Evolutionary conservation across 1,284 basidiomycete species (phyloP), one percentile per base, ranked within the genome.

Genomic region (Cryptococcus hybrid): DNA sequence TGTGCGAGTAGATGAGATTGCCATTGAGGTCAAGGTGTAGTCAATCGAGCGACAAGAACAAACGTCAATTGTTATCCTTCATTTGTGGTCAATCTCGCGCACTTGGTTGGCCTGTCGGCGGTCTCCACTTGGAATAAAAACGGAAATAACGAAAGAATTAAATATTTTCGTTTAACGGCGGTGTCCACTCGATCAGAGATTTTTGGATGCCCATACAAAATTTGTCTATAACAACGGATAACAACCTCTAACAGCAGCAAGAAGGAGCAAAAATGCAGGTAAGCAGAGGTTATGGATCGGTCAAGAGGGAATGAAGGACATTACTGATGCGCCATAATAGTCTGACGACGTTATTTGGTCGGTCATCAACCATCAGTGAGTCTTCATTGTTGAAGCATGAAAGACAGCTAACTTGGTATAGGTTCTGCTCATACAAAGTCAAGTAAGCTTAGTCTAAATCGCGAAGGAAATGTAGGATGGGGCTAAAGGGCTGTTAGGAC

Each of bases 261-360:
- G 39, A 48, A 47, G 24, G n/a, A 7, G n/a, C 13, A 57, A 62
- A 49, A 51, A 76, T 76, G 74, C 74, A 76, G 72, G 74, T 74
- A 38, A 62, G 74, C 56, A 43, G 7, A n/a, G 11, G 35, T 8
- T n/a, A 24, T 11, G 7, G 8, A 13, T 24, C 24, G 24, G 24
- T 24, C 24, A 24, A 24, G 24, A 24, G 24, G 24, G 24, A 24
- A 24, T 24, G 24, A 24, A 24, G 24, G 24, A 24, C 24, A 24
- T 24, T 24, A 24, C 24, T 24, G 24, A 24, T 24, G 24, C 24
- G 24, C 24, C 24, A 24, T 24, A 24, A 24, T 24, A 94, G 80
- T 90, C 89, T 77, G 92, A 95, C 87, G 92, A 94, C 78, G 88
- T 95, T 65, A 94, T 95, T 64, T 95, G 92, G 92, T 89, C 88